These are phyloP conservation scores for Luvunga scandens DNA, from an alignment of 345 rosid species.

Conservation along the genomic window DNA sequence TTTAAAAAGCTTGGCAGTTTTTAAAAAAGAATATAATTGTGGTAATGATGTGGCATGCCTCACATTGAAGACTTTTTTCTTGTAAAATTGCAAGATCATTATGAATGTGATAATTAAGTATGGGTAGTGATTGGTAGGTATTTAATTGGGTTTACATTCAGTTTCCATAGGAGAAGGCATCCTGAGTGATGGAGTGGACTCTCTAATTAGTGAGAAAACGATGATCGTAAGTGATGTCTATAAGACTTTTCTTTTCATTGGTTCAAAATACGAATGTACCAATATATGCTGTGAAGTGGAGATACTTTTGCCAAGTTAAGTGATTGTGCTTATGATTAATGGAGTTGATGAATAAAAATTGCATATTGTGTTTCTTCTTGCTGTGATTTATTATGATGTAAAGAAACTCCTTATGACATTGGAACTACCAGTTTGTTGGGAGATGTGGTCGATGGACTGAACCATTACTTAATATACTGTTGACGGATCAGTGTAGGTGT, in stretches of 20 bases:
- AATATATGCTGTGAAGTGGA: not conserved
- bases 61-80: not conserved
- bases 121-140: not conserved
- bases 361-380: not conserved
- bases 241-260: not conserved
- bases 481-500: too few species aligned
- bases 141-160: not conserved
- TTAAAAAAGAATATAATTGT: too few species aligned
- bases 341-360: not conserved
- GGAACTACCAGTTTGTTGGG: not conserved
- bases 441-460: not conserved
- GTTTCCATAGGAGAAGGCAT: not conserved
- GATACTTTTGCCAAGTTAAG: not conserved
- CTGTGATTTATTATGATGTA: not conserved
- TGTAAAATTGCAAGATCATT: not conserved
- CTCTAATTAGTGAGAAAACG: not conserved
- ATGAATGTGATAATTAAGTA: not conserved
- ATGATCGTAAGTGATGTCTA: not conserved
- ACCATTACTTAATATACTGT: not conserved
- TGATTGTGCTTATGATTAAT: not conserved
- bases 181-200: not conserved
- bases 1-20: too few species aligned
- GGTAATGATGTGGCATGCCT: not conserved
- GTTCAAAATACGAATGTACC: not conserved
- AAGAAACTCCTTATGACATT: not conserved